Evolutionary conservation across 192 early-diverging fungal species (phyloP).

Genomic region (Backusella mclennaniae): DNA sequence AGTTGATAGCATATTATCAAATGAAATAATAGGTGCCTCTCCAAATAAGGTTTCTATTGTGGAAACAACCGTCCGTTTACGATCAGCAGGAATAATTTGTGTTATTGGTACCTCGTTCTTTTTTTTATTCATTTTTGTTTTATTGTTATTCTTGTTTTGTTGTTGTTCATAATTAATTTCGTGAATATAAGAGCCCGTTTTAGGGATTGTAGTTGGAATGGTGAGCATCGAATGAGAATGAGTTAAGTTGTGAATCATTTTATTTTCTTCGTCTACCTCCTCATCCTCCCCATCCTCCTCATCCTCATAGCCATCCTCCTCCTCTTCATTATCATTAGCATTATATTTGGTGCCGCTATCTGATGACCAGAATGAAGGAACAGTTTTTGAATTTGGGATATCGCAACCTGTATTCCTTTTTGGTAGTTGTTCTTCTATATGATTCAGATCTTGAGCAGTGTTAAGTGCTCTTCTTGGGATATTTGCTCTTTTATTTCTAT

Average conservation of each 20-base stretch:
- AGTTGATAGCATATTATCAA: neutral
- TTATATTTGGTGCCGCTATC: neutral
- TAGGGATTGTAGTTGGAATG: neutral
- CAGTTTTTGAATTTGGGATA: neutral
- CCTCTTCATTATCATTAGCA: neutral
- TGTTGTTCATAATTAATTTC: conserved; percentile 2
- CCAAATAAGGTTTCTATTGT: neutral
- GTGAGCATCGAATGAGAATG: neutral
- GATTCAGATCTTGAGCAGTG: neutral
- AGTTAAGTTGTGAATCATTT: neutral
- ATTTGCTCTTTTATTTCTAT: neutral
- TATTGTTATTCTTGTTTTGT: neutral
- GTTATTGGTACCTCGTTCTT: conserved; percentile 8
- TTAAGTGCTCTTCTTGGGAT: neutral
- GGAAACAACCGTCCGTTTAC: neutral
- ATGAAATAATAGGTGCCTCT: neutral
- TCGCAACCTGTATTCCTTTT: neutral
- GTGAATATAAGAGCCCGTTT: conserved; percentile 12
- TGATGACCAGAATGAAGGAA: conserved; percentile 3
- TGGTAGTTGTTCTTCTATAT: neutral
- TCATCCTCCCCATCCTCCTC: neutral
- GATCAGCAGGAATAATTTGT: neutral
- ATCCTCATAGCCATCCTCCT: neutral
- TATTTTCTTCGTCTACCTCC: neutral
- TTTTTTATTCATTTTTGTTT: neutral